Evolutionary conservation across 2,329 filamentous ascomycete species (phyloP).

Genomic region (Pseudogymnoascus sp.): DNA sequence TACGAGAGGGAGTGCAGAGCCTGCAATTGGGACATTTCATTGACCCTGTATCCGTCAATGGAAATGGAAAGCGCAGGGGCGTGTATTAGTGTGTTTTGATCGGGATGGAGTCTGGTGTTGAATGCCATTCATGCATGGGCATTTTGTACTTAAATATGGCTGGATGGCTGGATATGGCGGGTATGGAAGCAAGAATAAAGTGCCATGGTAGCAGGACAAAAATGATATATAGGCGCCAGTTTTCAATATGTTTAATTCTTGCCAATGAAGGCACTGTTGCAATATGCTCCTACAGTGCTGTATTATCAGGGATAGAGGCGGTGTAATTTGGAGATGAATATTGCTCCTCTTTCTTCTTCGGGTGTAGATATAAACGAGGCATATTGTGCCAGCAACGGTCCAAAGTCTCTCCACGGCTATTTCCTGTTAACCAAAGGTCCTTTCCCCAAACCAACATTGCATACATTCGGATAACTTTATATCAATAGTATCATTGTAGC

Average conservation of each 20-base stretch:
- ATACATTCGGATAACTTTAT: not conserved
- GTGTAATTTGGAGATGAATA: not conserved
- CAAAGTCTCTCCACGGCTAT: not conserved
- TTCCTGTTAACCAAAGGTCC: not conserved
- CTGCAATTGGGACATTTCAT: conserved; percentile 39
- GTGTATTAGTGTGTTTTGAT: conserved; percentile 8
- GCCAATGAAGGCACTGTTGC: not conserved
- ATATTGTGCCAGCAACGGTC: not conserved
- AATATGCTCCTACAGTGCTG: not conserved
- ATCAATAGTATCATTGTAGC: not conserved
- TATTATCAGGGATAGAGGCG: not conserved
- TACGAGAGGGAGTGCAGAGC: conserved; percentile 52
- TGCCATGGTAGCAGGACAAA: not conserved
- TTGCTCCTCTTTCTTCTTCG: not conserved
- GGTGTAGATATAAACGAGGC: not conserved
- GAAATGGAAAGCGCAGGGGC: conserved; percentile 8
- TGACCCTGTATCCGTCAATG: conserved; percentile 7
- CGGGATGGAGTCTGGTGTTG: conserved; percentile 3
- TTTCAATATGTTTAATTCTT: not conserved
- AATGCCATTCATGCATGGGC: not conserved
- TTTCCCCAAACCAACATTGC: not conserved
- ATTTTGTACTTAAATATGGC: conserved; percentile 4
- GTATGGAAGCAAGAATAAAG: not conserved
- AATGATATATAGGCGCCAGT: not conserved
- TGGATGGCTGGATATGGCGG: conserved; percentile 2